phyloP scores from a whole-genome alignment of 169 alveolate genomes.

The Theileria parva region DNA sequence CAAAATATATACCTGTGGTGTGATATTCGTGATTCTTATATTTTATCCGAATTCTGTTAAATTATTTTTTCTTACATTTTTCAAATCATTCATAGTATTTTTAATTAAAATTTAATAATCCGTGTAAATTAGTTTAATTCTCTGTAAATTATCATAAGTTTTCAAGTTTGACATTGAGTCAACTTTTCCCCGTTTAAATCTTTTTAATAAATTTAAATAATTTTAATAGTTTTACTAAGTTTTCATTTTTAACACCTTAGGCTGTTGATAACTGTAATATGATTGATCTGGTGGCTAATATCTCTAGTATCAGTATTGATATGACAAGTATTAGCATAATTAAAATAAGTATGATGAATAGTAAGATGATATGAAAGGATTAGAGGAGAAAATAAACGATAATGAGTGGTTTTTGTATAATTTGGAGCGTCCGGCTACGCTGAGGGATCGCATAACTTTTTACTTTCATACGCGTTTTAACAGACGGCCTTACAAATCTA shows the following conservation, averaged over 20 bases:
- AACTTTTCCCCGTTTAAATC: neutral
- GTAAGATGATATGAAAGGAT: constrained; percentile 7
- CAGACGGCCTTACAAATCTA: constrained; percentile 63
- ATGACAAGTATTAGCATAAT: neutral
- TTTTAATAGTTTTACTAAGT: no score
- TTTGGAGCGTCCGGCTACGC: constrained; percentile 37
- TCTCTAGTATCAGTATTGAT: no score
- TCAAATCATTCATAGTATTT: neutral
- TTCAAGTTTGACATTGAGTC: neutral
- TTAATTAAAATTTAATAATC: neutral
- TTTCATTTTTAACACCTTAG: no score
- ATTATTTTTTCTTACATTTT: neutral
- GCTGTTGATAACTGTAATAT: neutral
- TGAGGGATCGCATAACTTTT: constrained; percentile 49
- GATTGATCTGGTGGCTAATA: neutral
- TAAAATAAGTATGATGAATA: neutral
- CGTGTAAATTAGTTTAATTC: neutral
- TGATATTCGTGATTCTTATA: neutral
- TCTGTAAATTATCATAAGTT: no score
- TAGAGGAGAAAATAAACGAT: constrained; percentile 25
- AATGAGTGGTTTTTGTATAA: constrained; percentile 37
- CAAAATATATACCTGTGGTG: neutral
- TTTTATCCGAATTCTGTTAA: neutral
- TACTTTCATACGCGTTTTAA: constrained; percentile 60
- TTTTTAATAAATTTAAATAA: no score